These are phyloP conservation scores for Aschersonia sp. DNA, from an alignment of 2,329 filamentous ascomycete species.

Conservation along the genomic window DNA sequence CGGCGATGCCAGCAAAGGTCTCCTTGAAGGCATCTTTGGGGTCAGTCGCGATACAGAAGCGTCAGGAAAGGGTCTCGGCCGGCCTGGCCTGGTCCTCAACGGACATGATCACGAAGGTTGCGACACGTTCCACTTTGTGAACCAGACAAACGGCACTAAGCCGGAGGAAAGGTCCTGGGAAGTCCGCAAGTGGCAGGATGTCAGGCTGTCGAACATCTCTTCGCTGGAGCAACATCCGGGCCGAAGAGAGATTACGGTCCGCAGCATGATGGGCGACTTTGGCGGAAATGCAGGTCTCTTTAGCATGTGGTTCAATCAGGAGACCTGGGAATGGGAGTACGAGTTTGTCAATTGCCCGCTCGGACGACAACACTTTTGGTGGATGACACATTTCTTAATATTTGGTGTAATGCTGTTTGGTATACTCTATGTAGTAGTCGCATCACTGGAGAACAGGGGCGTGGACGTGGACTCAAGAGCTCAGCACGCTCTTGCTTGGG, in stretches of 20 bases:
- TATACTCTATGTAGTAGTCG: conserved; percentile 11
- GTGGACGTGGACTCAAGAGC: conserved; percentile 19
- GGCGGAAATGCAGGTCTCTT: conserved; percentile 83
- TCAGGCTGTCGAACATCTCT: conserved; percentile 23
- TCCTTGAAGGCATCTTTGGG: conserved; percentile 77
- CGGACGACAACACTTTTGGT: conserved; percentile 88
- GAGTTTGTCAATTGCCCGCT: conserved; percentile 67
- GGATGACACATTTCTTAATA: conserved; percentile 69
- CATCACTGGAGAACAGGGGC: conserved; percentile 13
- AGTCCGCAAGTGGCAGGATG: conserved; percentile 30
- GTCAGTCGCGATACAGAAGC: conserved; percentile 49
- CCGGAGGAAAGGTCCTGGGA: conserved; percentile 33
- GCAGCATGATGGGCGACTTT: conserved; percentile 97
- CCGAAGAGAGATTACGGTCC: conserved; percentile 78
- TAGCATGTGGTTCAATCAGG: conserved; percentile 75
- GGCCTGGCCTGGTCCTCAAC: conserved; percentile 68
- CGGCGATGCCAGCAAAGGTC: conserved; percentile 51
- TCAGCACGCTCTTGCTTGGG: conserved; percentile 7
- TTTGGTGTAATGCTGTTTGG: conserved; percentile 26
- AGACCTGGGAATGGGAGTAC: conserved; percentile 61
- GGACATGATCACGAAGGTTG: conserved; percentile 95
- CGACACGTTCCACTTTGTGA: conserved; percentile 72
- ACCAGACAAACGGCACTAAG: conserved; percentile 35
- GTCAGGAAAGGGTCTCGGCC: conserved; percentile 46
- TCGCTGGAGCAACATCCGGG: conserved; percentile 36